Percentiles rank a stretch among this genome's conserved stretches.
These are phyloP conservation scores for Casuarina cunninghamiana DNA, from an alignment of 306 rosid species.

Conservation along the genomic window DNA sequence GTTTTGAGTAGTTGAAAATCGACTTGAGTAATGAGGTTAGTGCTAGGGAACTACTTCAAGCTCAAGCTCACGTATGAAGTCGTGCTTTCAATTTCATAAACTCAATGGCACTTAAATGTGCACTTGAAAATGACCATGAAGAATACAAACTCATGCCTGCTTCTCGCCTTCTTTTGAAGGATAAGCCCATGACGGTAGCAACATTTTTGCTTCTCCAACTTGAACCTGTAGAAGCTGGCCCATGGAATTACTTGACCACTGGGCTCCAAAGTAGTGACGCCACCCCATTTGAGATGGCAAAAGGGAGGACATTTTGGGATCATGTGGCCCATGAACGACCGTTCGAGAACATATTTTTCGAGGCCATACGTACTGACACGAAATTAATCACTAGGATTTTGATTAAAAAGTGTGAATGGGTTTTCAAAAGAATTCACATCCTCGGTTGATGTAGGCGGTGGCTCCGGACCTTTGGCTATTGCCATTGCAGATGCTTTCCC, in stretches of 20 bases:
- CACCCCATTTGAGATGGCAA: slow-evolving; percentile 12
- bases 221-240: not conserved
- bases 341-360: not conserved
- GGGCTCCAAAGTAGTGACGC: slow-evolving; percentile 17
- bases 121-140: slow-evolving; percentile 1
- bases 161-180: slow-evolving; percentile 25
- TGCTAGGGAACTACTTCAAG: slow-evolving; percentile 13
- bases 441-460: slow-evolving; percentile 40
- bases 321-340: not conserved
- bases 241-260: slow-evolving; percentile 13
- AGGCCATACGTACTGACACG: slow-evolving; percentile 30
- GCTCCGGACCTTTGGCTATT: slow-evolving; percentile 27
- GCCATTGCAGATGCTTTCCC: slow-evolving; percentile 31
- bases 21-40: too few relatives aligned
- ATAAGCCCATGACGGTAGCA: not conserved
- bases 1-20: too few relatives aligned
- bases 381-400: not conserved
- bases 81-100: slow-evolving; percentile 5
- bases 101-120: slow-evolving; percentile 41
- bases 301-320: slow-evolving; percentile 25
- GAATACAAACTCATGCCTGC: slow-evolving; percentile 22
- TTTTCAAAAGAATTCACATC: slow-evolving; percentile 33
- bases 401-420: slow-evolving; percentile 5
- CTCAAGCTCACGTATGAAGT: slow-evolving; percentile 30
- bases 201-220: slow-evolving; percentile 12